Percentiles rank a stretch among this genome's conserved stretches.
Evolutionary conservation across 176 grass and related monocot genomes (phyloP).

Genomic region (Elymus sibiricus): DNA sequence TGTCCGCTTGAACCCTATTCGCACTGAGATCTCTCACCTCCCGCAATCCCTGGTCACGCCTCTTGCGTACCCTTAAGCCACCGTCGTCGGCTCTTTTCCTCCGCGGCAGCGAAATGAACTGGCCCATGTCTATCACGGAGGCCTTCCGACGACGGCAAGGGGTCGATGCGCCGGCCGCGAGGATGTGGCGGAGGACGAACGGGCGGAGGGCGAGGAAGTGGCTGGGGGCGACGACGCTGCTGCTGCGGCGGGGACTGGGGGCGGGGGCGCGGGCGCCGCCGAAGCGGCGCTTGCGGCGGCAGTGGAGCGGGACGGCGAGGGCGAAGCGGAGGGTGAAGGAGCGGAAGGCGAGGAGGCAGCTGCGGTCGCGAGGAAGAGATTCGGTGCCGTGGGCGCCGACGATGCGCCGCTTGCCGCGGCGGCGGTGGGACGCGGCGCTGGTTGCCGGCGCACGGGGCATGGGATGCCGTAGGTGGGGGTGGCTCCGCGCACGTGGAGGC

Average conservation of each 20-base stretch:
- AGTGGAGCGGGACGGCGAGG: neutral
- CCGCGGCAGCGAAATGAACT: neutral
- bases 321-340: neutral
- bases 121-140: slow-evolving; percentile 32
- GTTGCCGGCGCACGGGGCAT: neutral
- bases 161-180: neutral
- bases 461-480: neutral
- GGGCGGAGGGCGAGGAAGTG: slow-evolving; percentile 25
- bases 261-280: neutral
- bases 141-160: slow-evolving; percentile 12
- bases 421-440: neutral
- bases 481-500: neutral
- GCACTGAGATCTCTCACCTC: slow-evolving; percentile 31
- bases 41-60: neutral
- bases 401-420: neutral
- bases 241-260: neutral
- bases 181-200: slow-evolving; percentile 23
- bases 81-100: neutral
- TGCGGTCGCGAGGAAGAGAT: neutral
- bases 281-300: neutral
- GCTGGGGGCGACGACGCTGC: neutral
- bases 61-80: slow-evolving; percentile 9
- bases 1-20: slow-evolving; percentile 9
- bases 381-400: neutral
- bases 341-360: neutral